Evolutionary conservation across 1,139 yeast genomes (phyloP).

Genomic region (Trichomonascaceae sp.): DNA sequence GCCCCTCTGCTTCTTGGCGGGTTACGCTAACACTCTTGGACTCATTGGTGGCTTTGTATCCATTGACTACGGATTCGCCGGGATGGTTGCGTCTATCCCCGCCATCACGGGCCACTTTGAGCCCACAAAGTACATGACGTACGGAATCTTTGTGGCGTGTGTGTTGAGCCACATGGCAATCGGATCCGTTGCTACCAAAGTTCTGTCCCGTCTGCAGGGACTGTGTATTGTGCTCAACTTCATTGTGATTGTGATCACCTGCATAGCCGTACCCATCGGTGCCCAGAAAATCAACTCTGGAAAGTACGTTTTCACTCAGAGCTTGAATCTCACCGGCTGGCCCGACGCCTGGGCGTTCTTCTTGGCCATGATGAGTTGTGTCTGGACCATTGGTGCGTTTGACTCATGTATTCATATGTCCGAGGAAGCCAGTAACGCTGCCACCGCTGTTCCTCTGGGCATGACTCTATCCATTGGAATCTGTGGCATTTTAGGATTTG

Average conservation of each 20-base stretch:
- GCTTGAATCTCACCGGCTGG: conserved; percentile 45
- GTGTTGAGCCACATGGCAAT: conserved; percentile 33
- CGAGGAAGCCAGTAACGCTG: conserved; percentile 58
- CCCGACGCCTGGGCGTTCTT: conserved; percentile 54
- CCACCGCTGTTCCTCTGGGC: conserved; percentile 56
- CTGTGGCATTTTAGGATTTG: conserved; percentile 51
- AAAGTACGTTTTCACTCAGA: conserved; percentile 41
- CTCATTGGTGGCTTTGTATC: conserved; percentile 44
- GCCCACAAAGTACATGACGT: conserved; percentile 35
- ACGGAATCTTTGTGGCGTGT: conserved; percentile 44
- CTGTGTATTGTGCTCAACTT: conserved; percentile 45
- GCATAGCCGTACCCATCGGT: conserved; percentile 51
- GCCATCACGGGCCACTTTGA: conserved; percentile 34
- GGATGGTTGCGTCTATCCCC: conserved; percentile 39
- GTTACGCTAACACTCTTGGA: conserved; percentile 46
- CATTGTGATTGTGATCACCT: conserved; percentile 40
- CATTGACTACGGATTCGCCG: conserved; percentile 46
- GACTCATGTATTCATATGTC: conserved; percentile 60
- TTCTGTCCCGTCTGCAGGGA: conserved; percentile 47
- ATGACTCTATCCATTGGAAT: conserved; percentile 41
- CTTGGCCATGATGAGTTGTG: conserved; percentile 50
- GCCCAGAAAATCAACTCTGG: conserved; percentile 18
- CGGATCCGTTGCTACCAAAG: conserved; percentile 38
- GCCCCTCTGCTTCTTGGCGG: conserved; percentile 43
- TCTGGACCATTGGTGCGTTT: conserved; percentile 34